These are phyloP conservation scores for Ceratorhiza oryzae-sativae DNA, from an alignment of 1,284 basidiomycete genomes.

Conservation along the genomic window DNA sequence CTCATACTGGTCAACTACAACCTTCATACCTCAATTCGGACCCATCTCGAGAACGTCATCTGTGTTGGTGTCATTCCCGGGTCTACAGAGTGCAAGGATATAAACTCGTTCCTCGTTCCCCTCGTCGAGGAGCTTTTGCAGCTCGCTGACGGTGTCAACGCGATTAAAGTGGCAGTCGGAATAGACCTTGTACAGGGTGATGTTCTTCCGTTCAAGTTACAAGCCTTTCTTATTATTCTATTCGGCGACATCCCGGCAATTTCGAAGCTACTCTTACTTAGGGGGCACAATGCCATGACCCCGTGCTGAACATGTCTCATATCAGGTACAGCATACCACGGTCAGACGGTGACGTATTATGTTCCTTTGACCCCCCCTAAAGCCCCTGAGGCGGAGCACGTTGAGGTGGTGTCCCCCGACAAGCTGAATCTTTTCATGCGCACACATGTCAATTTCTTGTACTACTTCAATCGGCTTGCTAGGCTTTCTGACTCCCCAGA, in stretches of 20 bases:
- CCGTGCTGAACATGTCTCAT: not conserved
- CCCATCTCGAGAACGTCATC: not conserved
- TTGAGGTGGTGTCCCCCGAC: too few relatives aligned
- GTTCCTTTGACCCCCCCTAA: not conserved
- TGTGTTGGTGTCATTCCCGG: too few relatives aligned
- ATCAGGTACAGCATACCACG: too few relatives aligned
- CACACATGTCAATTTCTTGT: too few relatives aligned
- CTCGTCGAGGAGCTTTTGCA: too few relatives aligned
- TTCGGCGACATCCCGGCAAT: too few relatives aligned
- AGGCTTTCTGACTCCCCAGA: too few relatives aligned
- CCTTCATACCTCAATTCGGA: conserved; percentile 47
- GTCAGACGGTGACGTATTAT: not conserved
- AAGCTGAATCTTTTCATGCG: too few relatives aligned
- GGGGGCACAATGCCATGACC: not conserved
- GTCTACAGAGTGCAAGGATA: too few relatives aligned
- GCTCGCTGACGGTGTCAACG: not conserved
- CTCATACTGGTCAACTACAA: conserved; percentile 50
- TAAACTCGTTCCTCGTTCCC: too few relatives aligned
- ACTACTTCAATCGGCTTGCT: too few relatives aligned
- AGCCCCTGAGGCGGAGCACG: too few relatives aligned
- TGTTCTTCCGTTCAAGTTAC: not conserved
- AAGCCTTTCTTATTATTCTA: not conserved
- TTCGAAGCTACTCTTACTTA: not conserved
- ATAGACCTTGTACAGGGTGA: not conserved
- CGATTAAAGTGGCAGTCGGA: conserved; percentile 42